Conservation (phyloP, 2,329 filamentous ascomycete genomes). For the Cyphellophora attinorum region DNA sequence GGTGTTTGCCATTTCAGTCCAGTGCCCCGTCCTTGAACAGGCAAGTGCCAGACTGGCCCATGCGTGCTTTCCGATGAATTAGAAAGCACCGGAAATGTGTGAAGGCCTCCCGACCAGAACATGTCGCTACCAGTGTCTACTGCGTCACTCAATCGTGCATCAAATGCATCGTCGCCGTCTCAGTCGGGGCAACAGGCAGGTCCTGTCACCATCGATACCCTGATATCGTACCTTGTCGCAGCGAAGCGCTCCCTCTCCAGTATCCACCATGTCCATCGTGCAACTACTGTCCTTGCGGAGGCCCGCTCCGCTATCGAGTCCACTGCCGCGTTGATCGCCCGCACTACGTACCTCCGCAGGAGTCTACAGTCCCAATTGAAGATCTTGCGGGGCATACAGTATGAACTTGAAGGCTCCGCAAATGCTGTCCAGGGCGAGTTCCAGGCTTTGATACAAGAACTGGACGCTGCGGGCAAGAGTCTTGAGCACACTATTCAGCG, state of each 20-base stretch:
- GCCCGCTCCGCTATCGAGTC: slow-evolving; percentile 71
- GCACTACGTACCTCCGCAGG: slow-evolving; percentile 57
- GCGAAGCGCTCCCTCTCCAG: slow-evolving; percentile 82
- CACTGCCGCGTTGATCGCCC: slow-evolving; percentile 61
- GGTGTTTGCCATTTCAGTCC: no score
- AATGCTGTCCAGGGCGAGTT: slow-evolving; percentile 34
- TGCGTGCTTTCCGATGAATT: no score
- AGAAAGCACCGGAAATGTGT: no score
- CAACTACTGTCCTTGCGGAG: slow-evolving; percentile 72
- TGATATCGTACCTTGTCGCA: slow-evolving; percentile 75
- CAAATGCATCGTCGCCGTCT: slow-evolving; percentile 7
- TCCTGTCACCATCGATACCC: slow-evolving; percentile 49
- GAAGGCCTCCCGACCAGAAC: no score
- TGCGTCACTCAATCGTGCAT: no score
- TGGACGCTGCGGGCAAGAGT: slow-evolving; percentile 50
- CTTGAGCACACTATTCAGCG: slow-evolving; percentile 46
- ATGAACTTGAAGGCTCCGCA: slow-evolving; percentile 33
- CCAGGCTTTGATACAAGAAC: slow-evolving; percentile 39
- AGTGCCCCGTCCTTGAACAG: no score
- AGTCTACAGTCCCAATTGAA: slow-evolving; percentile 46
- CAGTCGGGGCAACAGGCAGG: slow-evolving; percentile 7
- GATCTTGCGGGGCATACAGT: slow-evolving; percentile 32
- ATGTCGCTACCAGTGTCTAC: no score
- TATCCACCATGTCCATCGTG: slow-evolving; percentile 71
- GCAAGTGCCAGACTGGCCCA: no score